Evolutionary conservation across 345 rosid genomes (phyloP).

Genomic region (Kernera saxatilis): DNA sequence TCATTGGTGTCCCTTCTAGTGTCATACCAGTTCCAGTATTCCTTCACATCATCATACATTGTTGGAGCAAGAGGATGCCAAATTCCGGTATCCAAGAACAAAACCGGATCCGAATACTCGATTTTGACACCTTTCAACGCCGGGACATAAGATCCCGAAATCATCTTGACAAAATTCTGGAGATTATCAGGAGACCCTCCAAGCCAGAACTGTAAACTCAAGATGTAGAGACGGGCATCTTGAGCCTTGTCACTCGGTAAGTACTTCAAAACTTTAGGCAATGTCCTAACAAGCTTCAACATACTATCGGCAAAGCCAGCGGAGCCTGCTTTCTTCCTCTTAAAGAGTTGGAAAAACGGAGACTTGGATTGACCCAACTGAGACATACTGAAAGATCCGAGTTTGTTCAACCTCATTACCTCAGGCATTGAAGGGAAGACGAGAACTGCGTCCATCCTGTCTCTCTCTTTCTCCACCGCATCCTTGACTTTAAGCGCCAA

Average conservation of each 20-base stretch:
- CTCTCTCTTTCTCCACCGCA: slow-evolving; percentile 94
- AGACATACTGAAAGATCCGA: slow-evolving; percentile 97
- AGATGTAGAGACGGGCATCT: slow-evolving; percentile 92
- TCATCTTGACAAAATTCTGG: slow-evolving; percentile 93
- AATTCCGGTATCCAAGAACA: slow-evolving; percentile 85
- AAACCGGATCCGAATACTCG: slow-evolving; percentile 81
- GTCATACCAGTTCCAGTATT: slow-evolving; percentile 89
- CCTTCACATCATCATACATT: slow-evolving; percentile 96
- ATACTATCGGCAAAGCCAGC: slow-evolving; percentile 96
- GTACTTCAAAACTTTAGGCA: slow-evolving; percentile 95
- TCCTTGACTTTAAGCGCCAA: slow-evolving; percentile 79
- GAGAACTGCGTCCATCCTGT: slow-evolving; percentile 89
- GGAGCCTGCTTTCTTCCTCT: slow-evolving; percentile 78
- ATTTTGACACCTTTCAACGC: slow-evolving; percentile 70
- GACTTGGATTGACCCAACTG: slow-evolving; percentile 94
- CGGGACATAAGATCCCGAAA: slow-evolving; percentile 84
- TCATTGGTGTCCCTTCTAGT: slow-evolving; percentile 78
- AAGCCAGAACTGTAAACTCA: slow-evolving; percentile 98
- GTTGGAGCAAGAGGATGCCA: slow-evolving; percentile 98
- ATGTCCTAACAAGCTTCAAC: slow-evolving; percentile 91
- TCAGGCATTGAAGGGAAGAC: slow-evolving; percentile 99
- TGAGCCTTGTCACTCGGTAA: slow-evolving; percentile 97
- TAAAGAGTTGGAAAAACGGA: slow-evolving; percentile 88
- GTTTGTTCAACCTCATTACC: slow-evolving; percentile 94
- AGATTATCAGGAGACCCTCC: slow-evolving; percentile 96